Evolutionary conservation across 2,329 filamentous ascomycete genomes (phyloP), one percentile per base, ranked within the genome.

Genomic region (Venturia carpophila): DNA sequence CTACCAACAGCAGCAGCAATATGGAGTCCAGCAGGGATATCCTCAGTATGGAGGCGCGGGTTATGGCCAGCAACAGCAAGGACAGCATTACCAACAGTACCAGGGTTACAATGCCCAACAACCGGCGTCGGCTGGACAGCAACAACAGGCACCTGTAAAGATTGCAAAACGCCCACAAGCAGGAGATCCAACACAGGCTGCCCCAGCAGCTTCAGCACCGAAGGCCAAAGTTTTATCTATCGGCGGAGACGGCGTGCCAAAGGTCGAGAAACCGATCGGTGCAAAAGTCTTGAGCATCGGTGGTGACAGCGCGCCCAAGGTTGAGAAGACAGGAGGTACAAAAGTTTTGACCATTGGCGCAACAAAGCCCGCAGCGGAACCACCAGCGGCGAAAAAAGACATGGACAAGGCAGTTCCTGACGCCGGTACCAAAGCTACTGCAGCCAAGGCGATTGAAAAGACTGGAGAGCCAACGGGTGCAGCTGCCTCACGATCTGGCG

Each of bases 361-460:
- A 17, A 69, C 77, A 21, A 58, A 58, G 52, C 27, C 52, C 19
- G 52, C 52, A 27, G 13, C 47, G 37, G 73, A 78, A 45, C 77
- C 83, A 1, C 75, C 79, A 9, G 77, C 82, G n/a, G 79, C 76
- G 67, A 83, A 74, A 68, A 71, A 73, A 27, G 76, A 76, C 62
- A 74, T 75, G n/a, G 75, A 78, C 68, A 76, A 76, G 68, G 71
- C 69, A n/a, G 76, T 73, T 15, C 77, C 86, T 2, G 88, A 90
- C 69, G 88, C 88, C 37, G 90, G 91, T 39, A 83, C 92, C 67
- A 97, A 97, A 79, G 87, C 89, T n/a, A 81, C 88, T 1, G 93
- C 92, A 5, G 81, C 86, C 62, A 97, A 97, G 78, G 92, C 93
- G 11, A 91, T 97, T 68, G 91, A 96, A 73, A 96, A 96, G 83